Evolutionary conservation across 2,329 filamentous ascomycete genomes (phyloP), one percentile per base, ranked within the genome.

Genomic region (Diaporthe batatas): DNA sequence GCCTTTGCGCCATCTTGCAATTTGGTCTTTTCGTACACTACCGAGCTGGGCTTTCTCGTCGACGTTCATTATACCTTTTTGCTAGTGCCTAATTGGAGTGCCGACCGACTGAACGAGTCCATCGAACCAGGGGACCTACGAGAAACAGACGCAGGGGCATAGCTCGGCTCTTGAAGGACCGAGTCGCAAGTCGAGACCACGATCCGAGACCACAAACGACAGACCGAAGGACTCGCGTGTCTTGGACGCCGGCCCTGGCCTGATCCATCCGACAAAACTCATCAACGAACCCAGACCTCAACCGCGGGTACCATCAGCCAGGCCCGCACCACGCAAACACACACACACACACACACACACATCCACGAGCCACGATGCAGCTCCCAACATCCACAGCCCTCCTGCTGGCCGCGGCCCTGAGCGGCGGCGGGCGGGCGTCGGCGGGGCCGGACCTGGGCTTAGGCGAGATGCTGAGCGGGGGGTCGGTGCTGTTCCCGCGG

Each of bases 401-500:
- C 68, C 34, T 62, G 18, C 68, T 62, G 68, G 68, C 55, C 55
- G 68, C 34, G 44, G 47, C 68, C 55, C 55, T 54, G 10, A 23
- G 39, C 54, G n/a, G 6, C 39, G 32, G 3, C 23, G 47, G 12
- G 39, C 32, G 16, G 49, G 70, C 58, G 34, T 39, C 57, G 34
- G 72, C 76, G 23, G 75, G 77, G 11, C 54, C 59, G 29, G 78
- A 79, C 54, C 74, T 83, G 62, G 62, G 32, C 72, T 74, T 77
- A 44, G 77, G 80, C 55, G 79, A 82, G 70, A 72, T 84, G 29
- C 80, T 78, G 42, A 77, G 78, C 54, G 80, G 83, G 77, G 83
- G 80, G 1, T 55, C 81, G 25, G 77, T 82, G 51, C 73, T 80
- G 54, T 79, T 81, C 21, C 81, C 83, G 67, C 79, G 82, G 23